Evolutionary conservation across 345 rosid species (phyloP), one percentile per base, ranked within the genome.

Genomic region (Camelina neglecta): DNA sequence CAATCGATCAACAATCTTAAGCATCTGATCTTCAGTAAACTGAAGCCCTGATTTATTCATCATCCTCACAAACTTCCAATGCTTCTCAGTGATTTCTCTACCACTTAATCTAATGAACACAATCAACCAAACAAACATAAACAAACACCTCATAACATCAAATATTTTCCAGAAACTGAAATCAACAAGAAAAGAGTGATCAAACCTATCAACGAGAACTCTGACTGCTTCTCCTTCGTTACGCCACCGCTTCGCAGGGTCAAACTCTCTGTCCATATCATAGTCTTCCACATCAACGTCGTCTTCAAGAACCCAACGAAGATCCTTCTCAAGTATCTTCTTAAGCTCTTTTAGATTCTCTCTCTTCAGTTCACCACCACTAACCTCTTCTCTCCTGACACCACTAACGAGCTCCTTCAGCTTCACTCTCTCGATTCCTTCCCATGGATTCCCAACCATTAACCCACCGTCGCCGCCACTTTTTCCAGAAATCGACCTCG

Each of bases 1-100:
- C n/a, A 94, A 89, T 48, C 85, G 82, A 61, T 83, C 85, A 71
- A 94, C 82, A 83, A 90, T 85, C 85, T 82, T 90, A 73, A 94
- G 90, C 89, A 94, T 66, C 74, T 92, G 98, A 61, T 85, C 84
- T 84, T 94, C 98, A 45, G 77, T 84, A 74, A 92, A 94, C 75
- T 80, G 82, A 87, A 94, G 81, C 6, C 93, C 93, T 10, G 95
- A 92, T 44, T 85, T 92, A 83, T 90, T 94, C 96, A 94, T 92
- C 78, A 92, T 89, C 83, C 86, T 87, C 60, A 89, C 89, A 80
- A 94, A 85, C 80, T 94, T 94, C 97, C 98, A 94, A 67, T 90
- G 91, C 81, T 68, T 86, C 81, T 79, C 78, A 65, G 83, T 91
- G 7, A 90, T 84, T 12, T 90, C 86, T 73, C 86, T 86, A 50